Evolutionary conservation across 768 basidiomycete genomes (phyloP), one percentile per base, ranked within the genome.

Genomic region (Leccinum uliginosum): DNA sequence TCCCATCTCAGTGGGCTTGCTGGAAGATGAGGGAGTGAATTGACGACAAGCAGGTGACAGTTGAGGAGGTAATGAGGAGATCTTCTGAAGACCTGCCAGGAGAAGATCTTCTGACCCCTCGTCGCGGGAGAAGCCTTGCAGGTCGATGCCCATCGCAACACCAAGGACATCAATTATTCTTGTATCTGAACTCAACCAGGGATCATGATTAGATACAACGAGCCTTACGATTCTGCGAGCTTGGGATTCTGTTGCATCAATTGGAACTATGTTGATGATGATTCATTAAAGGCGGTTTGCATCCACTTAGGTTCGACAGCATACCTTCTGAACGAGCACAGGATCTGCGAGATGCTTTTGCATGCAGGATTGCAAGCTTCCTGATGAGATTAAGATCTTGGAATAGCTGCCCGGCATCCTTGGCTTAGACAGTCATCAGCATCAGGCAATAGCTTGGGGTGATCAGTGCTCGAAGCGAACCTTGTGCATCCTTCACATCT

Each of bases 151-250:
- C 89, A 98, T 92, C 55, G 92, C 80, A 11, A 85, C 95, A 58
- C 95, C 95, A 45, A 98, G 78, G 15, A 93, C 93, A 67, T 91
- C 88, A 71, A 93, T 91, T 92, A 97, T 93, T 57, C 95, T 83
- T 34, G 95, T 85, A 73, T 98, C 95, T 34, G 53, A 56, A 59
- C 83, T 75, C 63, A 90, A 24, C 38, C n/a, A 15, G 29, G 9
- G 32, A 8, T 10, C 19, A 30, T 51, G n/a, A 27, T 12, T 2
- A 50, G 14, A n/a, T 23, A 21, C n/a, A n/a, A n/a, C 46, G 12
- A 45, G 40, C n/a, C 79, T 58, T 55, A 85, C 85, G 67, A 72
- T 53, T 83, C 77, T 21, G 85, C 88, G 50, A 90, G 73, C 51
- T 67, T 73, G 23, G 89, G 88, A 62, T 90, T 85, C 67, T 80